Evolutionary conservation across 2,329 filamentous ascomycete species (phyloP), one percentile per base, ranked within the genome.

Genomic region (Nannizziopsis arthrosporioides): DNA sequence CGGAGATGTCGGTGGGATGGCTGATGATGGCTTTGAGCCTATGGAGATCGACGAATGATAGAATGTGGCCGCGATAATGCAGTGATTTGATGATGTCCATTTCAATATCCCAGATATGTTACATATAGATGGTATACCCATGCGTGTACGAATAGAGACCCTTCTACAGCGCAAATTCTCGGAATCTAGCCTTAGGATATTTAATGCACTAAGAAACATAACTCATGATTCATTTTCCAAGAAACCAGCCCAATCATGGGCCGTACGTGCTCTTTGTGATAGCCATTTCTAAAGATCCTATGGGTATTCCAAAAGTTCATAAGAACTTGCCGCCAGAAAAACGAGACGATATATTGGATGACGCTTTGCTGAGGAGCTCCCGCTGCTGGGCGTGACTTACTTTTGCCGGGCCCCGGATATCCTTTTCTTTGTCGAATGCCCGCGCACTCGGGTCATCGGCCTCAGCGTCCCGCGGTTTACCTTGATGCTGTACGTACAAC

Each of bases 401-500:
- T 58, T 78, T 80, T 14, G 79, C 78, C 7, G 82, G 82, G 2
- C 85, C 69, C 35, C 79, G 83, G 79, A 96, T 94, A 64, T 96
- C 92, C 70, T 95, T 96, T 64, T 95, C 86, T 53, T 81, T 76
- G 68, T 95, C 87, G 66, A 96, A 96, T 0, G 79, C 83, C 52
- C 90, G 75, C 66, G 84, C 83, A 64, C 87, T 94, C 0, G 92
- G 90, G 62, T 96, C 89, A 66, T 95, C 90, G 74, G 81, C 61
- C 69, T 74, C 2, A 74, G 31, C 14, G n/a, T 44, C 41, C 6
- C 37, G 14, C 17, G 46, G 17, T 14, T 42, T 48, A 7, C 41
- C 35, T 31, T 54, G 48, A 19, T 55, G 54, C 22, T 55, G 48
- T 10, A 48, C 30, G 27, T 55, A 55, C 3, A 55, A 38, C 44